Evolutionary conservation across 495 filamentous ascomycete genomes (phyloP).

Genomic region (Pseudomonodictys pantanalensis): DNA sequence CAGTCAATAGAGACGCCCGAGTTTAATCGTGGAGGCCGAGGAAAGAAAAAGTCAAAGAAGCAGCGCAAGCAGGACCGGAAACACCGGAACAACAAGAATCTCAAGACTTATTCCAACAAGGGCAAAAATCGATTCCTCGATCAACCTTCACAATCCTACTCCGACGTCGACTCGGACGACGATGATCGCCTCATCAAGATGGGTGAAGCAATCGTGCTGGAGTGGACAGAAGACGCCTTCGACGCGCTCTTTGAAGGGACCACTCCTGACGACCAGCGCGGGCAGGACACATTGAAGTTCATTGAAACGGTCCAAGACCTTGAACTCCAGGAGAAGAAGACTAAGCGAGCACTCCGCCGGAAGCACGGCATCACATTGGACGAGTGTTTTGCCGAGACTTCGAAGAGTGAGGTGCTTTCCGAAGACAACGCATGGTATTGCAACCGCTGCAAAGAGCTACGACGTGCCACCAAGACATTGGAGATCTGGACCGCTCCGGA

Average conservation of each 20-base stretch:
- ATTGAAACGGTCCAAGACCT: slow-evolving; percentile 60
- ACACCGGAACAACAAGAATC: slow-evolving; percentile 26
- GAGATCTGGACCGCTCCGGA: slow-evolving; percentile 96
- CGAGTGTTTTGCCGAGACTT: slow-evolving; percentile 90
- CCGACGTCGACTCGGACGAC: slow-evolving; percentile 41
- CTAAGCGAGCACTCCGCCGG: slow-evolving; percentile 57
- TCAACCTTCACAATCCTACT: slow-evolving; percentile 21
- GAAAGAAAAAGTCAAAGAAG: slow-evolving; percentile 22
- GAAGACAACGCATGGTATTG: slow-evolving; percentile 97
- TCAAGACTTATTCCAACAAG: slow-evolving; percentile 38
- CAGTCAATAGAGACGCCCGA: slow-evolving; percentile 6
- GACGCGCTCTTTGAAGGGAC: slow-evolving; percentile 67
- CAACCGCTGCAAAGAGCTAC: slow-evolving; percentile 88
- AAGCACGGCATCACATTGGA: slow-evolving; percentile 78
- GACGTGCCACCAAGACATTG: slow-evolving; percentile 89
- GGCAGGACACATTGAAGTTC: slow-evolving; percentile 51
- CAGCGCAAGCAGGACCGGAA: slow-evolving; percentile 16
- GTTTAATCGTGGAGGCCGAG: slow-evolving; percentile 20
- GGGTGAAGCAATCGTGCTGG: slow-evolving; percentile 78
- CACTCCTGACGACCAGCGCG: slow-evolving; percentile 48
- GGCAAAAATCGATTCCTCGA: slow-evolving; percentile 28
- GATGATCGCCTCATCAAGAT: slow-evolving; percentile 64
- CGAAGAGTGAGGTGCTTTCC: slow-evolving; percentile 85
- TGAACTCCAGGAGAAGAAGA: slow-evolving; percentile 60
- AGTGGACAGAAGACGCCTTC: slow-evolving; percentile 68